A percentile compares a stretch with the other conserved stretches of the same genome.
These are phyloP conservation scores for Monosporascus sp. DNA, from an alignment of 2,329 filamentous ascomycete genomes.

Conservation along the genomic window DNA sequence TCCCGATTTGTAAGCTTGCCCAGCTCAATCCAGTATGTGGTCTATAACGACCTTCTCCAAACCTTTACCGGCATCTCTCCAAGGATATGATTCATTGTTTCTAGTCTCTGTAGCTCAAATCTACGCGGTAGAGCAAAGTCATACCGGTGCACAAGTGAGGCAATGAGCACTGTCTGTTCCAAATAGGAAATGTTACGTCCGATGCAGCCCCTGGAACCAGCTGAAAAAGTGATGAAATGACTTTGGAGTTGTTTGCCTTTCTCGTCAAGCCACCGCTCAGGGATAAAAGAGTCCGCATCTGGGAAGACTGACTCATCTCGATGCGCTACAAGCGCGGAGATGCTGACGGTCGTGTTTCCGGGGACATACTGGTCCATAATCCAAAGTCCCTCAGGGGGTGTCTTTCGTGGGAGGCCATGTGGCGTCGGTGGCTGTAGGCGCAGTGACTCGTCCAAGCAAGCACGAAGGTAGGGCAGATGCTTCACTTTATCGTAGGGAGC, in stretches of 20 bases:
- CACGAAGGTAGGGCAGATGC: conserved; percentile 46
- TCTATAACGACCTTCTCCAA: conserved; percentile 13
- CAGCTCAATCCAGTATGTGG: neutral
- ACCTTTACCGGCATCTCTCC: conserved; percentile 22
- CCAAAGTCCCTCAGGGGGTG: conserved; percentile 36
- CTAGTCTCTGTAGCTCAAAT: conserved; percentile 21
- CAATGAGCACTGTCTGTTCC: conserved; percentile 40
- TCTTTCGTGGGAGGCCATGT: conserved; percentile 37
- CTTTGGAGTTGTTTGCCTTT: conserved; percentile 32
- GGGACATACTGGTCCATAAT: conserved; percentile 42
- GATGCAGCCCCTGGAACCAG: conserved; percentile 18
- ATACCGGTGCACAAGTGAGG: conserved; percentile 36
- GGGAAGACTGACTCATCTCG: conserved; percentile 32
- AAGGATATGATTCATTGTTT: conserved; percentile 21
- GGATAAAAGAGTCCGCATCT: conserved; percentile 31
- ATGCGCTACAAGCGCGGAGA: conserved; percentile 36
- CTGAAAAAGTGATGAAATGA: conserved; percentile 33
- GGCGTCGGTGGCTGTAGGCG: conserved; percentile 39
- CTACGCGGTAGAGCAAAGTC: conserved; percentile 30
- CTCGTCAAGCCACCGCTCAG: conserved; percentile 37
- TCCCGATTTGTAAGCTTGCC: neutral
- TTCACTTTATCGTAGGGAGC: conserved; percentile 45
- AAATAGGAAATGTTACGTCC: conserved; percentile 33
- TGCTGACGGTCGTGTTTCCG: conserved; percentile 37
- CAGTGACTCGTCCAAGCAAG: conserved; percentile 45